A percentile compares a stretch with the other conserved stretches of the same genome.
phyloP scores from a whole-genome alignment of 306 rosid species.

The Hippophae tibetana region DNA sequence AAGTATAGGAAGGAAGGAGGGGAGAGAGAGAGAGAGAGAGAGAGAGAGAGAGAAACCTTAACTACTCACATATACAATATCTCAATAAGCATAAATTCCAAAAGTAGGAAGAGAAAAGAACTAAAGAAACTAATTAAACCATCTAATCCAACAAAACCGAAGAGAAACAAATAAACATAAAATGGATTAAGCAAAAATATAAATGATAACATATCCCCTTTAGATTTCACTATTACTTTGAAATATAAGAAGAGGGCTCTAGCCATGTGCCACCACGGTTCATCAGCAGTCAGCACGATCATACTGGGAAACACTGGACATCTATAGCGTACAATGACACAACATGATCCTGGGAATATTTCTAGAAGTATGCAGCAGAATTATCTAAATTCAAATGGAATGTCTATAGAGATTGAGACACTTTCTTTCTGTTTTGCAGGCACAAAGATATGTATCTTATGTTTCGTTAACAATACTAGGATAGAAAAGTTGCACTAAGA shows the following conservation, averaged over 20 bases:
- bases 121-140: background rate
- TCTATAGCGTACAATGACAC: conserved; percentile 1
- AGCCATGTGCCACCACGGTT: background rate
- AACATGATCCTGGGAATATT: conserved; percentile 5
- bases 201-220: too few species aligned
- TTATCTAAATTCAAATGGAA: conserved; percentile 12
- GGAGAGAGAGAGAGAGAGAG: conserved; percentile 4
- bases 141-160: too few species aligned
- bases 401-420: conserved; percentile 4
- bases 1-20: conserved; percentile 15
- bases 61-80: background rate
- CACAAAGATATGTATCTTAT: background rate
- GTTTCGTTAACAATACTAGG: background rate
- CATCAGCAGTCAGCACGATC: background rate
- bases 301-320: background rate
- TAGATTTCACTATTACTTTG: too few species aligned
- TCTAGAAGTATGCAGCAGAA: conserved; percentile 16
- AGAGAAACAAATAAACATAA: too few species aligned
- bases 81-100: background rate
- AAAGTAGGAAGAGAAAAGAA: background rate
- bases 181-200: too few species aligned
- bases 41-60: background rate
- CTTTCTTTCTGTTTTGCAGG: background rate
- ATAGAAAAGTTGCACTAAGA: conserved; percentile 17
- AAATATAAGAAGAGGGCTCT: too few species aligned